A percentile compares a stretch with the other conserved stretches of the same genome.
Conservation (phyloP, 495 filamentous ascomycete genomes). For the Evernia prunastri region DNA sequence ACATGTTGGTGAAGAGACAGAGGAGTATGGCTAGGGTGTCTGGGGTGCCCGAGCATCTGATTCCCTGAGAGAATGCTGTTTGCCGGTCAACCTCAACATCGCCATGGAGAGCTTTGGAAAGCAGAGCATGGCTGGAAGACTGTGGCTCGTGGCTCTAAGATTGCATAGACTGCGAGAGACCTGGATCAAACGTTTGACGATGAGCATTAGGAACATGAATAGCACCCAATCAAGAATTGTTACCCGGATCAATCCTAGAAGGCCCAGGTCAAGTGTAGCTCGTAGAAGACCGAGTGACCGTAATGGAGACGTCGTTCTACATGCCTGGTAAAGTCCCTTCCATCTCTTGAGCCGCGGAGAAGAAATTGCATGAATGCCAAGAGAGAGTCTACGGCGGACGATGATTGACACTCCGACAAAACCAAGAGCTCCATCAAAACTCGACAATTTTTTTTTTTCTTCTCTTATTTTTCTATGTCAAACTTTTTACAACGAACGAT, state of each 20-base stretch:
- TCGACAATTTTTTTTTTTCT: too few relatives aligned
- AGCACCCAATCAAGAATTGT: neutral
- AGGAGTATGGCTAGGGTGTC: neutral
- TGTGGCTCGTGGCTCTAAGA: neutral
- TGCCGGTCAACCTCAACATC: neutral
- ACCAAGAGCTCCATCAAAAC: too few relatives aligned
- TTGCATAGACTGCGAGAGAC: neutral
- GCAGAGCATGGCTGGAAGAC: neutral
- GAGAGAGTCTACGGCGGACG: too few relatives aligned
- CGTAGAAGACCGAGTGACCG: too few relatives aligned
- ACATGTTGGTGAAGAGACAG: neutral
- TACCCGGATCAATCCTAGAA: neutral
- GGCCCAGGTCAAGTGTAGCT: neutral
- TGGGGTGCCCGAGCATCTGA: neutral
- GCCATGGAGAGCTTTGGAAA: neutral
- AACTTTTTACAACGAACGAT: too few relatives aligned
- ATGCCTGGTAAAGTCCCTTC: neutral
- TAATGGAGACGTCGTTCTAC: neutral
- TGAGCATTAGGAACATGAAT: neutral
- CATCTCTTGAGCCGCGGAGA: neutral
- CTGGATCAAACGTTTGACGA: neutral
- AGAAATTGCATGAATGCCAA: neutral
- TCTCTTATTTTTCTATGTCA: too few relatives aligned
- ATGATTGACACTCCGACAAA: too few relatives aligned
- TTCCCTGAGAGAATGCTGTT: neutral